Evolutionary conservation across 116 monocot species (phyloP), one percentile per base, ranked within the genome.

Genomic region (Papilionanthe hybrid): DNA sequence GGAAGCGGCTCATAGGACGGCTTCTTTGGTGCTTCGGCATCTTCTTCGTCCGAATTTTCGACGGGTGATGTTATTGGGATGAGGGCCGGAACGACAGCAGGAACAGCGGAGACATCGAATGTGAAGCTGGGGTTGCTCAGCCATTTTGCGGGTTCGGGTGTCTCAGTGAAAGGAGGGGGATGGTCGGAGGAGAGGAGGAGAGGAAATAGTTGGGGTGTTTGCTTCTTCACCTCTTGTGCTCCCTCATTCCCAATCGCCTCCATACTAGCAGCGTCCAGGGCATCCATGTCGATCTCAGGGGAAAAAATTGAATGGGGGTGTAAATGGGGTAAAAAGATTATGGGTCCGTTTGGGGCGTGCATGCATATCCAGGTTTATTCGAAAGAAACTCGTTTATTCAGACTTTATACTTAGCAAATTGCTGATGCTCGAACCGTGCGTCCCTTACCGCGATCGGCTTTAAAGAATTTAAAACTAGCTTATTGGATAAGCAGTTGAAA

Each of bases 71-170:
- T 68, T 48, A 27, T 13, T 45, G 75, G 76, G 37, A 65, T 1
- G 15, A 23, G 53, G 28, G 20, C 69, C 27, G 50, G 20, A 32
- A 76, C 30, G 49, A 53, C 58, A 58, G 79, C 19, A 32, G 79
- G 75, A 19, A 79, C 66, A 53, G 84, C 17, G 77, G 92, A 90
- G 77, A 85, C 55, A 73, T 88, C 85, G 80, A 83, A 79, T 81
- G 87, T 87, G 81, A 93, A 96, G 83, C 93, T 96, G 67, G 91
- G 53, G 81, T 91, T 93, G 76, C 82, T 63, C 47, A 96, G 93
- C 95, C 95, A 96, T 68, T 83, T 86, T 37, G 83, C 37, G n/a
- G 22, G 74, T 67, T 41, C 22, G 50, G 82, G 69, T 47, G 80
- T 67, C 65, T 7, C 15, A 9, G 67, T 42, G 8, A 42, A 13